Base-by-base conservation (phyloP, 352 stramenopile genomes). In the Pythium chondricola region DNA sequence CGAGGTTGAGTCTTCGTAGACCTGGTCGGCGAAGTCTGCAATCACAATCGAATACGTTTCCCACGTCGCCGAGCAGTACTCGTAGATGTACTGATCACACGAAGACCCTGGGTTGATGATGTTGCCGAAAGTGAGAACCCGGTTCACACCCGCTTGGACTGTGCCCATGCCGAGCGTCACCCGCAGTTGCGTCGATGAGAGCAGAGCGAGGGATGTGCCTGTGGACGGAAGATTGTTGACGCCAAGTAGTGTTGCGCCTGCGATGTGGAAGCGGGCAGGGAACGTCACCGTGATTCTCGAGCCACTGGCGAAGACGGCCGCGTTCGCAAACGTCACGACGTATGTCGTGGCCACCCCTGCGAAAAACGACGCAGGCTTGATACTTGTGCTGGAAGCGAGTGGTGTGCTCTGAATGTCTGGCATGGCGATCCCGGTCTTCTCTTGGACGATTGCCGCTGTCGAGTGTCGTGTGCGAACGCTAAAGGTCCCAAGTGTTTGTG, bases 81-180 rank as follows among this genome's bases (percentile, higher is more conserved):
- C 64, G 9, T 79, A 59, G 20, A 79, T 66, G 43, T 71, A 87
- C 45, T 84, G 17, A 18, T 73, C 56, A 45, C 74, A 89, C 0
- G 69, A 80, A 14, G 54, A 58, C 10, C 77, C 74, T 10, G 74
- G 77, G 43, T 81, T 86, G 21, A 80, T 46, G n/a, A 88, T 57
- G 17, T 60, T 59, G 3, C 59, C 53, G 14, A 88, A 16, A 2
- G 61, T 67, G 39, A 85, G 78, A 9, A 35, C 42, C 0, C 75
- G 61, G n/a, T 57, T 63, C 10, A 52, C 62, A 22, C 74, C 72
- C 21, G 74, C 18, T 0, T 43, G 10, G 5, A 81, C 53, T 17
- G 59, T 43, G 10, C 65, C 60, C 3, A 62, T 64, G 9, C 63
- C 70, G 16, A 78, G 39, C 1, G 58, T 73, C 17, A 85, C 26